Evolutionary conservation across 495 filamentous ascomycete genomes (phyloP).

Genomic region (Immersiella caudata): DNA sequence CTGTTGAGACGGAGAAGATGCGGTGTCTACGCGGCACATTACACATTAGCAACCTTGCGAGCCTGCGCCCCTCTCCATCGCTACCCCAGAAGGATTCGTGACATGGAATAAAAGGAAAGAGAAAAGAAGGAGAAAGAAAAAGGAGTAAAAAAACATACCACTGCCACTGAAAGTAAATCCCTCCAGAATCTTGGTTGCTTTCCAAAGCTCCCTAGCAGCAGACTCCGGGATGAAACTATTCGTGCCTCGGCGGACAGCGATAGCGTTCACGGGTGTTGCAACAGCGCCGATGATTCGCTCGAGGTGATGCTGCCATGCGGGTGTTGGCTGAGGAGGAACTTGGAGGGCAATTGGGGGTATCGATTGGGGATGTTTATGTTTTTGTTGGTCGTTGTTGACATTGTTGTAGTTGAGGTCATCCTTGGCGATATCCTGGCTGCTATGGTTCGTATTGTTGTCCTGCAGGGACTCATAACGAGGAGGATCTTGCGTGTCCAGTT

Average conservation of each 20-base stretch:
- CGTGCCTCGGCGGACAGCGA: background rate
- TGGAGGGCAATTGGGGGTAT: background rate
- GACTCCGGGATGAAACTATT: background rate
- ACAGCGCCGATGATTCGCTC: background rate
- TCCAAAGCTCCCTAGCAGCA: background rate
- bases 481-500: background rate
- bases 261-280: background rate
- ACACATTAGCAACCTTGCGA: no score
- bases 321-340: background rate
- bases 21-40: no score
- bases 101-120: no score
- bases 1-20: no score
- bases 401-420: no score
- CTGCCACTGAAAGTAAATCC: background rate
- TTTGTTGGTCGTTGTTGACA: background rate
- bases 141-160: no score
- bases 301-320: background rate
- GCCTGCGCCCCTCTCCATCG: no score
- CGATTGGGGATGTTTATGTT: background rate
- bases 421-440: no score
- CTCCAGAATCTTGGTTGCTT: background rate
- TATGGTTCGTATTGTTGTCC: background rate
- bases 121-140: no score
- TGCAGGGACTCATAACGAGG: background rate
- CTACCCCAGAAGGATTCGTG: no score